phyloP scores from a whole-genome alignment of 2,329 filamentous ascomycete genomes.

The Claviceps pusilla region DNA sequence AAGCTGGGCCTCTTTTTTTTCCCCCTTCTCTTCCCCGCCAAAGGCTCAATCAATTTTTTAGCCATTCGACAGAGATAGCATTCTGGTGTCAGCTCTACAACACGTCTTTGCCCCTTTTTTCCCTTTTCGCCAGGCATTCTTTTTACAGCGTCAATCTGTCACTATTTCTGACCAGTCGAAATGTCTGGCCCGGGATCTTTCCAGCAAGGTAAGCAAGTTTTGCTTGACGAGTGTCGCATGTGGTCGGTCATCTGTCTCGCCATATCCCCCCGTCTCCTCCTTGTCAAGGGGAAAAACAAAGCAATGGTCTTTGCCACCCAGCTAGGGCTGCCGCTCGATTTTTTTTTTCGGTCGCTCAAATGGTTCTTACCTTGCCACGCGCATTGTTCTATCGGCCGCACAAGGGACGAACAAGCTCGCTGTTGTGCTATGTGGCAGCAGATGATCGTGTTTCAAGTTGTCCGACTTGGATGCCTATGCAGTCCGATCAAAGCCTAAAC shows the following conservation, averaged over 20 bases:
- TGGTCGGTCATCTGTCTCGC: background rate
- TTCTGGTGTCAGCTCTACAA: background rate
- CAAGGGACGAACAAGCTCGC: background rate
- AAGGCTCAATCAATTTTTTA: background rate
- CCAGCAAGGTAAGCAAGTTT: conserved; percentile 7
- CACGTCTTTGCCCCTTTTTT: background rate
- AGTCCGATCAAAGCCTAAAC: conserved; percentile 1
- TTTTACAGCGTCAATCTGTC: background rate
- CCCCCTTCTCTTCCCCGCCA: background rate
- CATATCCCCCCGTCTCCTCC: background rate
- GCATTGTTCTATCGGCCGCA: conserved; percentile 3
- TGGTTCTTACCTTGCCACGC: background rate
- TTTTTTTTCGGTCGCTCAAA: background rate
- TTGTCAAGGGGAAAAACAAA: background rate
- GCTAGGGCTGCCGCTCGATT: background rate
- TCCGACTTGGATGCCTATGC: background rate
- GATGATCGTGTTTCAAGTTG: conserved; percentile 12
- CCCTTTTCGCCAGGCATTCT: background rate
- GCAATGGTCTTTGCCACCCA: background rate
- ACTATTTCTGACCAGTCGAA: conserved; percentile 2
- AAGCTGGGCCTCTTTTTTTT: conserved; percentile 1
- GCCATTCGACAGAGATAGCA: background rate
- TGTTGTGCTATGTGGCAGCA: conserved; percentile 7
- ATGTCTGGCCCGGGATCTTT: conserved; percentile 7
- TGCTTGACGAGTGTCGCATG: background rate